Base-by-base conservation (phyloP, 345 rosid genomes). In the Crucihimalaya himalaica region DNA sequence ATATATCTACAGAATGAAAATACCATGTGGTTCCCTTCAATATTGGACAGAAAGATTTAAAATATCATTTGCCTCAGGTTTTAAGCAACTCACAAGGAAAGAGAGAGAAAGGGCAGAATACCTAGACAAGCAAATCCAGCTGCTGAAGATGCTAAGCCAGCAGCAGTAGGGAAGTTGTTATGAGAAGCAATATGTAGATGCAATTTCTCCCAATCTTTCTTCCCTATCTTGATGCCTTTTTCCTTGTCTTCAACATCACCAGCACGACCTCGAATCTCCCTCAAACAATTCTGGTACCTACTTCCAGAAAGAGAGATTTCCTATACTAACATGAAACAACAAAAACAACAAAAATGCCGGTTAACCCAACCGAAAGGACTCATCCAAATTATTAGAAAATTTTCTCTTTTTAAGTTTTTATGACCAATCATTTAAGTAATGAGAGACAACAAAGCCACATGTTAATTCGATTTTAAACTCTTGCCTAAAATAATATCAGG, bases 121-220 rank as follows among this genome's bases (percentile, higher is more conserved):
- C 99, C 99, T 56, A 95, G 88, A 82, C 99, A 95, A 65, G 99
- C 98, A 76, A 95, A 84, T 32, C 99, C 99, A 74, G 99, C 97
- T 0, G 99, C 99, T 29, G 99, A 95, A 79, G 99, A 95, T 78
- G 99, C 99, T 83, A 95, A 82, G 19, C 99, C 99, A 80, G 98
- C 99, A 62, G 98, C 99, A 31, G 98, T 90, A 43, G 99, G 99
- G 66, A 95, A 95, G 73, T 87, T 92, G 79, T 95, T 95, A 70
- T 78, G 89, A 10, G 99, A 95, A 68, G 99, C 96, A 83, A 92
- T 86, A 71, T 90, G 98, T 0, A 95, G 59, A 69, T 90, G 83
- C 83, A 95, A 25, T 51, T 84, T 89, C 74, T 89, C 90, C 99
- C 97, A 95, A 59, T 92, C 98, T 68, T 86, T 82, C 85, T 90